Conservation (phyloP, 345 rosid species). For the Viola odorata region DNA sequence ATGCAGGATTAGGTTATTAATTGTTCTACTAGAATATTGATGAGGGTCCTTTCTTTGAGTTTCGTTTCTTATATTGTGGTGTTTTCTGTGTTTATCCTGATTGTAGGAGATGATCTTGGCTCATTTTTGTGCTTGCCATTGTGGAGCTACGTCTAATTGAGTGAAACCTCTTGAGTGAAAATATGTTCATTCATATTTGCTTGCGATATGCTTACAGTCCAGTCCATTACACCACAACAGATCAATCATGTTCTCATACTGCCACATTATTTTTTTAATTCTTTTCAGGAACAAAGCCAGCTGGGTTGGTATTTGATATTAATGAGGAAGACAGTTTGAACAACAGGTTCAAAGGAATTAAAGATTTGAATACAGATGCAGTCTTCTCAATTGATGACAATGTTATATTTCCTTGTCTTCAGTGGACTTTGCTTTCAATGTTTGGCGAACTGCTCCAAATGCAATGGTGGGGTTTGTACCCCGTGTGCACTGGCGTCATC, state of each 20-base stretch:
- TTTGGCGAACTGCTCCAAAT: constrained; percentile 88
- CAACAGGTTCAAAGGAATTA: constrained; percentile 81
- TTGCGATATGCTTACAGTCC: no score
- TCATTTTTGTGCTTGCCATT: no score
- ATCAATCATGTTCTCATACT: not conserved
- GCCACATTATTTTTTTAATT: not conserved
- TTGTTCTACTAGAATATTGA: no score
- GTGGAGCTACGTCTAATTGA: no score
- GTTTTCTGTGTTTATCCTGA: no score
- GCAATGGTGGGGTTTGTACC: constrained; percentile 95
- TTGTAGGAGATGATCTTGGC: no score
- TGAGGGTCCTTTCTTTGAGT: no score
- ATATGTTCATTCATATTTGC: no score
- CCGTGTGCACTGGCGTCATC: constrained; percentile 69
- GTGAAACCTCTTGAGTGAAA: no score
- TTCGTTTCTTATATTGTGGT: no score
- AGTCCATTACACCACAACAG: no score
- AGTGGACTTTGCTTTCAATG: constrained; percentile 76
- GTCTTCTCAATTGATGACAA: constrained; percentile 93
- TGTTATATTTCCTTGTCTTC: constrained; percentile 82
- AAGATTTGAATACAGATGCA: constrained; percentile 71
- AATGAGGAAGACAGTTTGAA: constrained; percentile 90
- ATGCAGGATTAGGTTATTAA: no score
- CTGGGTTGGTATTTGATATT: constrained; percentile 63
- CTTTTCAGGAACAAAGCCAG: constrained; percentile 30